Conservation (phyloP, 345 rosid species). For the Salix udensis region DNA sequence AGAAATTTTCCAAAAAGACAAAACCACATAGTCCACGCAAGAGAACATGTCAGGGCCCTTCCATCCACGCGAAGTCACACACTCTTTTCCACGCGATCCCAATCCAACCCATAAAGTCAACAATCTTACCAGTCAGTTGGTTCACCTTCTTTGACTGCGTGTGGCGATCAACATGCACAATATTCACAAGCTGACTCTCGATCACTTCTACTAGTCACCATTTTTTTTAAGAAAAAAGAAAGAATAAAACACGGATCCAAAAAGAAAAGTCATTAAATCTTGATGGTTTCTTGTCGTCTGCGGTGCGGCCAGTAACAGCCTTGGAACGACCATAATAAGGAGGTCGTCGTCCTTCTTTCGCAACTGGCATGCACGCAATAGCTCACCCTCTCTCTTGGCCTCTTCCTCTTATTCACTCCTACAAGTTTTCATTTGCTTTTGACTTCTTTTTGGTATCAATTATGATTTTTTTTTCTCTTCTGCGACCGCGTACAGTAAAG, state of each 20-base stretch:
- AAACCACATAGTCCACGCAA: too few species aligned
- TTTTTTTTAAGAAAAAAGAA: not conserved
- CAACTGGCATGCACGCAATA: not conserved
- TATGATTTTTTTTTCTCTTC: not conserved
- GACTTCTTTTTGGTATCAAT: not conserved
- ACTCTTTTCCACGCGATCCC: not conserved
- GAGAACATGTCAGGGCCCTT: not conserved
- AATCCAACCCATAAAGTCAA: not conserved
- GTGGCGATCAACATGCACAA: not conserved
- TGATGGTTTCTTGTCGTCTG: constrained; percentile 5
- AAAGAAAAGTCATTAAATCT: not conserved
- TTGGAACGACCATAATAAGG: not conserved
- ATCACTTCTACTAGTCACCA: not conserved
- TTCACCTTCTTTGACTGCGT: not conserved
- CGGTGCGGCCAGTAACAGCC: constrained; percentile 1
- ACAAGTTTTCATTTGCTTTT: not conserved
- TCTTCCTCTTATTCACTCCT: not conserved
- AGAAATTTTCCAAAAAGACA: not conserved
- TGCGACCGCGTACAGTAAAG: not conserved
- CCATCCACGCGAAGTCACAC: not conserved
- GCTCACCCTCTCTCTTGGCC: not conserved
- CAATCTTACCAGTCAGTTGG: not conserved
- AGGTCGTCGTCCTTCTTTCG: not conserved
- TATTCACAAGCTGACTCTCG: not conserved
- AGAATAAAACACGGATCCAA: not conserved